phyloP scores from a whole-genome alignment of 495 filamentous ascomycete genomes.

The Venustampulla echinocandica region DNA sequence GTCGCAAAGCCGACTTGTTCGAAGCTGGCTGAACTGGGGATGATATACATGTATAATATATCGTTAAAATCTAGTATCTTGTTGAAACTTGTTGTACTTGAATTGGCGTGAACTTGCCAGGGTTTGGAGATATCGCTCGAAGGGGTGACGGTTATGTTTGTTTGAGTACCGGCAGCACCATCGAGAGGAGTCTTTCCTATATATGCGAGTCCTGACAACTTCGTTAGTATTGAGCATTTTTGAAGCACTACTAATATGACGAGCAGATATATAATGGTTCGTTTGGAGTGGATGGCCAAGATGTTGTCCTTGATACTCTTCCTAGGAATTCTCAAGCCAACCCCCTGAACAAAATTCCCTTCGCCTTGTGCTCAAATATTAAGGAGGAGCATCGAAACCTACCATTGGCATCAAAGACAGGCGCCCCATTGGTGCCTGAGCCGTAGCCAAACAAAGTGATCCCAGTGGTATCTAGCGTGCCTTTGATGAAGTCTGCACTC shows the following conservation, averaged over 20 bases:
- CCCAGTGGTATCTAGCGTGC: conserved; percentile 4
- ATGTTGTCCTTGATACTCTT: too few species aligned
- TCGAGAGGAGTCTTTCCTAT: background rate
- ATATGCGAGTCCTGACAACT: conserved; percentile 14
- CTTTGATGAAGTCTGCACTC: background rate
- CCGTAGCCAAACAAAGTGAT: conserved; percentile 14
- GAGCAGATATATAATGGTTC: too few species aligned
- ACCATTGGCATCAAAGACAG: conserved; percentile 16
- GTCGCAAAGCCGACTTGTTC: conserved; percentile 12
- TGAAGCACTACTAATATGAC: too few species aligned
- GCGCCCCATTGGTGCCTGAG: conserved; percentile 6
- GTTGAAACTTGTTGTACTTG: conserved; percentile 11
- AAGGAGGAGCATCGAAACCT: background rate
- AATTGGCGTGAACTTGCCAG: conserved; percentile 9
- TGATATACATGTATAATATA: conserved; percentile 9
- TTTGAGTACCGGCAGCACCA: background rate
- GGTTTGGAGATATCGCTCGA: background rate
- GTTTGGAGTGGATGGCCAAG: too few species aligned
- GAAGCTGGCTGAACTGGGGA: conserved; percentile 4
- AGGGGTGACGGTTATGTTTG: conserved; percentile 11
- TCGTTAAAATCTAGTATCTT: conserved; percentile 14
- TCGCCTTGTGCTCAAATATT: too few species aligned
- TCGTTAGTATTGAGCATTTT: background rate
- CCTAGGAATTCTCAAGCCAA: too few species aligned
- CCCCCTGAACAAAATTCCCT: too few species aligned